Percentiles rank a stretch among this genome's conserved stretches.
These are phyloP conservation scores for Gynochthodes officinalis DNA, from an alignment of 257 asterid species.

Conservation along the genomic window DNA sequence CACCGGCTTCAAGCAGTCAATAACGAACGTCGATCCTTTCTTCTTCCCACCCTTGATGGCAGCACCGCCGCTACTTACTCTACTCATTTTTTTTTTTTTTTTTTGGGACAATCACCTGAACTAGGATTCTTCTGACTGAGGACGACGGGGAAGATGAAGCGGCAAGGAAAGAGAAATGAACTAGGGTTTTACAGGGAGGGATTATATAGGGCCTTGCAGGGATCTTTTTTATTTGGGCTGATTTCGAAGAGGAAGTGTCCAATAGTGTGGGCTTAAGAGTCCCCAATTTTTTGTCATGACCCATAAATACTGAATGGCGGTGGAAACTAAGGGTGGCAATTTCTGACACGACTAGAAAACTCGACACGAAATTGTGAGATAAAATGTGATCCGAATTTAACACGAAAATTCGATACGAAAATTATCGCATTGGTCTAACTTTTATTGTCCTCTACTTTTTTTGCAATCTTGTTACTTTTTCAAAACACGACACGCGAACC, in stretches of 20 bases:
- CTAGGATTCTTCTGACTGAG: background rate
- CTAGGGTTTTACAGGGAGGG: background rate
- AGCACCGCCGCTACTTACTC: conserved; percentile 27
- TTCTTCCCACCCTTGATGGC: conserved; percentile 46
- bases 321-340: too few relatives aligned
- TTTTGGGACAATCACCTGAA: background rate
- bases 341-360: too few relatives aligned
- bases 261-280: background rate
- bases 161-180: background rate
- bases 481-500: too few relatives aligned
- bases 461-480: too few relatives aligned
- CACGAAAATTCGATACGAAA: too few relatives aligned
- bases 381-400: too few relatives aligned
- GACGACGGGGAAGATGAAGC: background rate
- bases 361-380: too few relatives aligned
- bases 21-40: conserved; percentile 42
- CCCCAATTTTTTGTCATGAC: too few relatives aligned
- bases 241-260: background rate
- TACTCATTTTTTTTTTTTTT: conserved; percentile 8
- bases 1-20: conserved; percentile 48
- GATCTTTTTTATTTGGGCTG: background rate
- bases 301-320: too few relatives aligned
- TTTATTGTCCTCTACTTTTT: too few relatives aligned
- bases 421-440: too few relatives aligned
- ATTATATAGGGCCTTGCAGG: background rate